Conservation (phyloP, 2,329 filamentous ascomycete genomes). For the Fusarium subtropicale region DNA sequence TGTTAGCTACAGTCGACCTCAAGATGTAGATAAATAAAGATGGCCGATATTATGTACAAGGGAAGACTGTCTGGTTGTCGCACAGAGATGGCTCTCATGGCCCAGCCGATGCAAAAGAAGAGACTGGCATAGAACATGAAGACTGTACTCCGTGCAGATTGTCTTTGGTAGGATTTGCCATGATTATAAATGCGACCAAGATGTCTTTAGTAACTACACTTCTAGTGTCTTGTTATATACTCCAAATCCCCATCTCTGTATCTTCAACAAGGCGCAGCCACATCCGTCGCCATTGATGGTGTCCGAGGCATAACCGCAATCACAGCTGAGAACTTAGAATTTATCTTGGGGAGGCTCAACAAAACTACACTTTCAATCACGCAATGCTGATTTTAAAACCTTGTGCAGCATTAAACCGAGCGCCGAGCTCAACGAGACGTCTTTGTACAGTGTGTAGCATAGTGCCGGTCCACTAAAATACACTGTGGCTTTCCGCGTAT, state of each 20-base stretch:
- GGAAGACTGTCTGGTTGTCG: slow-evolving; percentile 37
- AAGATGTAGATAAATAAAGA: slow-evolving; percentile 39
- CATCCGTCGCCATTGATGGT: neutral
- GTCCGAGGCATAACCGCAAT: neutral
- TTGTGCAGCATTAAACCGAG: neutral
- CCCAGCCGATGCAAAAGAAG: slow-evolving; percentile 42
- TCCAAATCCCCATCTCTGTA: neutral
- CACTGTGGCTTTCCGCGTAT: neutral
- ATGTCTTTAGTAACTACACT: neutral
- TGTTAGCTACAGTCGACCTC: neutral
- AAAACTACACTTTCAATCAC: neutral
- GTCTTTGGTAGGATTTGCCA: slow-evolving; percentile 35
- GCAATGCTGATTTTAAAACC: neutral
- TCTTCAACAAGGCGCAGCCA: slow-evolving; percentile 26
- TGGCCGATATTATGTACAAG: slow-evolving; percentile 43
- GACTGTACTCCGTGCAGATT: slow-evolving; percentile 44
- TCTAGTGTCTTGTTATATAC: neutral
- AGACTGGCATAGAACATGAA: slow-evolving; percentile 46
- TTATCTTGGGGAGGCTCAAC: neutral
- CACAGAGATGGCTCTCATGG: slow-evolving; percentile 37
- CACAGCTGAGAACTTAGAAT: neutral
- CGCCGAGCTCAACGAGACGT: neutral
- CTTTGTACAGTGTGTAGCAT: too few species aligned
- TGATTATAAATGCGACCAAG: neutral
- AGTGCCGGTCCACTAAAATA: rapidly evolving